A percentile compares a stretch with the other conserved stretches of the same genome.
These are phyloP conservation scores for Chionographis japonica DNA, from an alignment of 106 monocot genomes.

Conservation along the genomic window DNA sequence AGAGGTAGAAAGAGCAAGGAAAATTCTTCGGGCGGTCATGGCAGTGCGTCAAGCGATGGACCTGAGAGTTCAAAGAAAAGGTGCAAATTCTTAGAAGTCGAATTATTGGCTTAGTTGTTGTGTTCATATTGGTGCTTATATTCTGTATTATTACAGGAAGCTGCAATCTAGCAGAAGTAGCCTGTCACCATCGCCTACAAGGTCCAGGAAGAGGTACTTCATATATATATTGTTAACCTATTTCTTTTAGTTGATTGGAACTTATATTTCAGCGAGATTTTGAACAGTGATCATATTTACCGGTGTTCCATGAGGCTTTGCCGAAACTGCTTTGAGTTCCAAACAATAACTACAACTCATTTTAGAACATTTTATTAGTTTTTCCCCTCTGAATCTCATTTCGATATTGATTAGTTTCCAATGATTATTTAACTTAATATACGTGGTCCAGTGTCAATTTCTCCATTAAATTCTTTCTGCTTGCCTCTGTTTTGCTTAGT, in stretches of 20 bases:
- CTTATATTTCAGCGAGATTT: not conserved
- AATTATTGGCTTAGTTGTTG: not conserved
- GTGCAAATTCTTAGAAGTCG: constrained; percentile 10
- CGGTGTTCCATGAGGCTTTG: not conserved
- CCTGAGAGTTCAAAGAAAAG: constrained; percentile 52
- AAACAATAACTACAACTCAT: too few species aligned
- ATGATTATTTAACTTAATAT: too few species aligned
- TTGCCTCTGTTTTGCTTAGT: too few species aligned
- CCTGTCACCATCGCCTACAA: constrained; percentile 54
- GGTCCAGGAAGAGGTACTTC: constrained; percentile 52
- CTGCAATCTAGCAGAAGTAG: constrained; percentile 33
- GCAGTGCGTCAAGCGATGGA: constrained; percentile 50
- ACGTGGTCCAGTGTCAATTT: too few species aligned
- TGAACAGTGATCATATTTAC: not conserved
- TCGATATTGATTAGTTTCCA: too few species aligned
- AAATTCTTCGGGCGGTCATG: constrained; percentile 23
- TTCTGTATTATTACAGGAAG: constrained; percentile 34
- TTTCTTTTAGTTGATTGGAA: not conserved
- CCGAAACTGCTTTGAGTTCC: too few species aligned
- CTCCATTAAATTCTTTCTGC: too few species aligned
- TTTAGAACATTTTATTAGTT: too few species aligned
- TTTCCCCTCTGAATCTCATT: too few species aligned
- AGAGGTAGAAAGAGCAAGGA: constrained; percentile 47
- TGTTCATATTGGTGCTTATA: constrained; percentile 3
- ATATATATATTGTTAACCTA: not conserved